A percentile compares a stretch with the other conserved stretches of the same genome.
Conservation (phyloP, 2,329 filamentous ascomycete genomes). For the Fusarium euwallaceae region DNA sequence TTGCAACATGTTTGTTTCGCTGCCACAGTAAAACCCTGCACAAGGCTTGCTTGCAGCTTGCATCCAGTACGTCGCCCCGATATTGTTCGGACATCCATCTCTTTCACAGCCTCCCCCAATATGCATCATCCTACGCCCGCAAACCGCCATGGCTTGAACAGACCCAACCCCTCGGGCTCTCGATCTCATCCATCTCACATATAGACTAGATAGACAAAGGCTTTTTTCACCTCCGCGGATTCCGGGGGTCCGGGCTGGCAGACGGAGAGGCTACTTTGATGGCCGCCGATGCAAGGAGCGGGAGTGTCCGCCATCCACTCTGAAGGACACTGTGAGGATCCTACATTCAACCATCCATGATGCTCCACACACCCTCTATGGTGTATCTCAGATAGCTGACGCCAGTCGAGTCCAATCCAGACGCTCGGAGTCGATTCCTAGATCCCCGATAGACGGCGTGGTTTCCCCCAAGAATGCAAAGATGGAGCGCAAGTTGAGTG, state of each 20-base stretch:
- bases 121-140: not conserved
- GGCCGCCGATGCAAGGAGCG: constrained; percentile 33
- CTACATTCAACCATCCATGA: no score
- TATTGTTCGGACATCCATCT: not conserved
- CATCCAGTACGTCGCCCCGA: not conserved
- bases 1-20: not conserved
- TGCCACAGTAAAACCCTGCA: not conserved
- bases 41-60: not conserved
- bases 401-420: not conserved
- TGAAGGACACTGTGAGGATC: not conserved
- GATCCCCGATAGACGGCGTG: not conserved
- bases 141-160: not conserved
- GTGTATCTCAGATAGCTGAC: not conserved
- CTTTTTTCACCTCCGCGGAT: not conserved
- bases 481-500: not conserved
- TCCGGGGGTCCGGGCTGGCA: constrained; percentile 9
- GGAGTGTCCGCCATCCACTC: constrained; percentile 27
- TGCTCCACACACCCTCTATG: not conserved
- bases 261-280: not conserved
- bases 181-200: not conserved
- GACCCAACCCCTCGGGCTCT: not conserved
- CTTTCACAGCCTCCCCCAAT: not conserved
- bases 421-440: not conserved
- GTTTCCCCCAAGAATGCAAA: not conserved
- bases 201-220: not conserved